These are phyloP conservation scores for Acrocalymma vagum DNA, from an alignment of 2,329 filamentous ascomycete genomes.

Conservation along the genomic window DNA sequence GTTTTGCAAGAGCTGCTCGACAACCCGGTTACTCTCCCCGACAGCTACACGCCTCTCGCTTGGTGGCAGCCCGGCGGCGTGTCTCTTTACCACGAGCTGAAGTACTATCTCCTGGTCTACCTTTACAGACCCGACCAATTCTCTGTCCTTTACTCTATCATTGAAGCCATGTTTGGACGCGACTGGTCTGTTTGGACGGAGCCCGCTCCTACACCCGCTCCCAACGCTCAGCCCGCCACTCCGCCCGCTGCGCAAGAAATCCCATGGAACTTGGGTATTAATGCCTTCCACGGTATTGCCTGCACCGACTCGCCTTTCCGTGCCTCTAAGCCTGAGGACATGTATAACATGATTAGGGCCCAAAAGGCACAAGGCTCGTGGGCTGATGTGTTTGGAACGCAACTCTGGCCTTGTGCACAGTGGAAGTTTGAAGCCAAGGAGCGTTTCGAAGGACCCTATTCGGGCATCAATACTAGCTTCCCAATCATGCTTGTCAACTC, in stretches of 20 bases:
- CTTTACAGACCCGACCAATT: constrained; percentile 12
- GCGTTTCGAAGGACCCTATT: constrained; percentile 18
- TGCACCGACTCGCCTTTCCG: constrained; percentile 20
- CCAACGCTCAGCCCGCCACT: constrained; percentile 8
- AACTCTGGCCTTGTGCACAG: constrained; percentile 22
- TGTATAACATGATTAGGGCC: constrained; percentile 16
- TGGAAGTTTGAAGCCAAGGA: constrained; percentile 26
- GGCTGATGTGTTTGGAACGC: constrained; percentile 13
- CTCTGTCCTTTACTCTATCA: not conserved
- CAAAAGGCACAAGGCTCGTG: constrained; percentile 18
- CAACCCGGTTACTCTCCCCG: constrained; percentile 18
- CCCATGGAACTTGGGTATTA: constrained; percentile 13
- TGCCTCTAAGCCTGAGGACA: constrained; percentile 16
- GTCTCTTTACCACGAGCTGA: constrained; percentile 10
- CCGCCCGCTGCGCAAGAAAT: constrained; percentile 5
- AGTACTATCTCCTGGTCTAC: constrained; percentile 7
- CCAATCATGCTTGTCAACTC: constrained; percentile 24
- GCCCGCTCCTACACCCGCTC: not conserved
- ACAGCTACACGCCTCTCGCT: constrained; percentile 3
- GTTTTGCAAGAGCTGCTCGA: constrained; percentile 19
- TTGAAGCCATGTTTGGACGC: constrained; percentile 7
- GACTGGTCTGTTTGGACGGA: constrained; percentile 10
- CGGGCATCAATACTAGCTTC: constrained; percentile 19
- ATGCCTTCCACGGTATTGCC: constrained; percentile 20
- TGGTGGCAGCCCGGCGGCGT: constrained; percentile 20